Base-by-base conservation (phyloP, 1,139 yeast species). In the Meyerozyma guilliermondii region DNA sequence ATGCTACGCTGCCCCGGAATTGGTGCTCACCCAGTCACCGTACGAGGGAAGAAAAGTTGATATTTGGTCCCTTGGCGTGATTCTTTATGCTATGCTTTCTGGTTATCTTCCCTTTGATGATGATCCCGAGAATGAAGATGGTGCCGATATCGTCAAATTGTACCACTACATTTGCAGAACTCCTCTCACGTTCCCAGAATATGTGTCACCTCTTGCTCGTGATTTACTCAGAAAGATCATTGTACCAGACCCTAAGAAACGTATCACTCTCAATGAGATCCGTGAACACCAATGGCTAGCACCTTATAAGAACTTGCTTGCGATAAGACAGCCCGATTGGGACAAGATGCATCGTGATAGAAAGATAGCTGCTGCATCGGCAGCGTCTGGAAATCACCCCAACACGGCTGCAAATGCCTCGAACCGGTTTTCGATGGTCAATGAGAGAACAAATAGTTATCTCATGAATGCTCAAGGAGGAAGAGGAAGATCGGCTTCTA, bases 101-200 rank as follows among this genome's bases (percentile, higher is more conserved):
- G 99, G 99, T 1, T 94, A 92, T 60, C 74, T 92, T 49, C 99
- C 99, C 2, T 92, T 89, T 71, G 99, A 92, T 60, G 98, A 92
- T 63, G 99, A 92, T 61, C 95, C 96, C 26, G 84, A 85, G 43
- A 92, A 94, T 60, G 98, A 96, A 35, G 96, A 92, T 58, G 97
- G 98, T 43, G 86, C 91, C 44, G 95, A 92, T 64, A 92, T 92
- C 56, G 88, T 92, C 24, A 83, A 85, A 60, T 72, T 92, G 46
- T 94, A 92, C 66, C 89, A 85, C 58, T 92, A 92, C 65, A 94
- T 92, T 50, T 88, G 97, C 39, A 76, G 81, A 42, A 88, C 97
- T 1, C 89, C 96, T 5, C 71, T 92, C 55, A 92, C 97, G 3
- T 92, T 92, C 66, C 98, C 98, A 2, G 98, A 91, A 61, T 91